Base-by-base conservation (phyloP, 2,329 filamentous ascomycete species). In the Lachnellula hyalina region DNA sequence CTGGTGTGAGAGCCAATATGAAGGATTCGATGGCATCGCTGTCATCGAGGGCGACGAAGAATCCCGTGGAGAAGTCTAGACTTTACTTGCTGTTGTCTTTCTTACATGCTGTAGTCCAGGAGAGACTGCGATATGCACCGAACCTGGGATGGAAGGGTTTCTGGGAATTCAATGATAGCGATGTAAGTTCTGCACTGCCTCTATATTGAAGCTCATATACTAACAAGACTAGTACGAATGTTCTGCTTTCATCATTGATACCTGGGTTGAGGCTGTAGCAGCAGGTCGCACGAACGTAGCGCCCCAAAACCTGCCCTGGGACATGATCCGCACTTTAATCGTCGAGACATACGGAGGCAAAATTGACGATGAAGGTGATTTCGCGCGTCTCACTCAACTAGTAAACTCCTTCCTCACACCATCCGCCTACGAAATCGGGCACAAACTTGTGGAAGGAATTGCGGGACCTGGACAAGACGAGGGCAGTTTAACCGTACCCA, bases 101-200 rank as follows among this genome's bases (percentile, higher is more conserved):
- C 81, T 71, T 99, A 65, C 94, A 99, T 70, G 95, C 94, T 6
- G 92, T 99, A 38, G 85, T 96, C 11, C 94, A 99, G 72, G 94
- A 99, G 72, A 82, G 95, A 64, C 77, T 99, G 59, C 87, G 94
- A 59, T 99, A 99, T 71, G 92, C 93, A 23, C 95, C 94, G 0
- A 93, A 82, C 54, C 77, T 99, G 53, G 94, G 94, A 57, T 99
- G 94, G 94, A 96, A 96, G 77, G 90, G 91, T 52, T 96, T 96
- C 80, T 99, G 95, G 94, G 95, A 99, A 73, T 99, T 99, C 73
- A 99, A 99, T 70, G 95, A 99, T 73, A 96, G 92, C 65, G 94
- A 99, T 74, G 90, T 95, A 83, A 88, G 89, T 85, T 17, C 15
- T 53, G 19, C 11, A 6, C 5, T 23, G n/a, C 38, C 21, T 47